These are phyloP conservation scores for Leccinum pachyderme DNA, from an alignment of 1,284 basidiomycete genomes.

Conservation along the genomic window DNA sequence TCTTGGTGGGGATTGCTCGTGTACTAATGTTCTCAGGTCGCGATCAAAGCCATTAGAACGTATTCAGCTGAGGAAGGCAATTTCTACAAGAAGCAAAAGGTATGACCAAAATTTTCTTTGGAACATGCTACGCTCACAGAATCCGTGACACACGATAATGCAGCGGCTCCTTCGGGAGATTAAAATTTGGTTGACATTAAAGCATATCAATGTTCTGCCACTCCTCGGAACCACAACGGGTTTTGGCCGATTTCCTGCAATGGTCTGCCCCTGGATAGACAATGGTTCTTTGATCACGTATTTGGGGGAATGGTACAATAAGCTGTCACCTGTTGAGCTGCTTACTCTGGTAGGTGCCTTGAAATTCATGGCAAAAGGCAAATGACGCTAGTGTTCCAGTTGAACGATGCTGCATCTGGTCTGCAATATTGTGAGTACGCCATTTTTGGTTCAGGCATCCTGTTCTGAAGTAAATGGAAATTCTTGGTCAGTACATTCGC, in stretches of 20 bases:
- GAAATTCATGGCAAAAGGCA: neutral
- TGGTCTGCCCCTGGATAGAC: slow-evolving; percentile 8
- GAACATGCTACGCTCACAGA: neutral
- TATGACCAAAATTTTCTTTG: neutral
- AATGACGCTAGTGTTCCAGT: neutral
- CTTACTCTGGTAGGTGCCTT: slow-evolving; percentile 4
- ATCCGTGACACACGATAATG: neutral
- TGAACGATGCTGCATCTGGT: slow-evolving; percentile 1
- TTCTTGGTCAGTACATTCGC: slow-evolving; percentile 9
- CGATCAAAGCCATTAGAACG: slow-evolving; percentile 19
- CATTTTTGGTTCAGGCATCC: neutral
- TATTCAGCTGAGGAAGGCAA: slow-evolving; percentile 8
- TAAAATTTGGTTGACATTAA: slow-evolving; percentile 11
- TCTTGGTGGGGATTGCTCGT: neutral
- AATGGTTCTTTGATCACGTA: slow-evolving; percentile 6
- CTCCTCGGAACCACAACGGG: slow-evolving; percentile 5
- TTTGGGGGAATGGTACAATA: neutral
- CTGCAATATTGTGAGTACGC: slow-evolving; percentile 10
- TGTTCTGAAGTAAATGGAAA: neutral
- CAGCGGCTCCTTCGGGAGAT: slow-evolving; percentile 13
- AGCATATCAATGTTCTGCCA: slow-evolving; percentile 7
- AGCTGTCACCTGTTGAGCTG: neutral
- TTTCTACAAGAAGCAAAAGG: slow-evolving; percentile 15
- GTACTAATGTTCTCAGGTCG: slow-evolving; percentile 7
- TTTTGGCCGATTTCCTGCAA: slow-evolving; percentile 12